Percentiles rank a stretch among this genome's conserved stretches.
These are phyloP conservation scores for Apostasia ramifera DNA, from an alignment of 106 monocot species.

Conservation along the genomic window DNA sequence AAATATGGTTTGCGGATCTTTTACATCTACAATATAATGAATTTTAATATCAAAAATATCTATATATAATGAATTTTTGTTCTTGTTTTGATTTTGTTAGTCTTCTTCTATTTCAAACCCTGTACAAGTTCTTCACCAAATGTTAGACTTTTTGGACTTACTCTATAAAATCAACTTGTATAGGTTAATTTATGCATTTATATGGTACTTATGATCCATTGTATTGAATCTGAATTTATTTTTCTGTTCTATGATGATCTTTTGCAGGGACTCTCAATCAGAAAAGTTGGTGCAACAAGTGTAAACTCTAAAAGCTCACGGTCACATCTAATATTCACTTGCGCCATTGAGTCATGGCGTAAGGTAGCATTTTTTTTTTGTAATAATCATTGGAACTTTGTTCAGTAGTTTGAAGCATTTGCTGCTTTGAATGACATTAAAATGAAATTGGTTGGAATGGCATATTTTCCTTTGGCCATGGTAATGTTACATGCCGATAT, in stretches of 20 bases:
- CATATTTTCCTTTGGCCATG: background rate
- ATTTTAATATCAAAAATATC: no score
- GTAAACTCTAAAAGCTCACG: conserved; percentile 88
- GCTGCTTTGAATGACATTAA: background rate
- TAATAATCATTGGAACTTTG: background rate
- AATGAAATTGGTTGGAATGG: background rate
- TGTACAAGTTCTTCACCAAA: no score
- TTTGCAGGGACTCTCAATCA: conserved; percentile 71
- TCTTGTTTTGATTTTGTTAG: no score
- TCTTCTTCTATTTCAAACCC: no score
- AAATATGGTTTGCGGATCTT: no score
- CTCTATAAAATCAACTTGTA: no score
- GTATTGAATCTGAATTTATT: no score
- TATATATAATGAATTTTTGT: no score
- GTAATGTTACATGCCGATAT: background rate
- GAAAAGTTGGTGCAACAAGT: conserved; percentile 92
- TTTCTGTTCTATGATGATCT: background rate
- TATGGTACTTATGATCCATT: no score
- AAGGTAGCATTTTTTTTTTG: conserved; percentile 45
- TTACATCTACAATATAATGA: no score
- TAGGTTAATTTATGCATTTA: no score
- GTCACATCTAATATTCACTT: conserved; percentile 84
- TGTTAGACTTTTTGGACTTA: no score
- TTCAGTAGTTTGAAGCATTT: background rate
- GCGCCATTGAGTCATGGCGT: conserved; percentile 86